Evolutionary conservation across 1,284 basidiomycete genomes (phyloP).

Genomic region (Dichomitus squalens): DNA sequence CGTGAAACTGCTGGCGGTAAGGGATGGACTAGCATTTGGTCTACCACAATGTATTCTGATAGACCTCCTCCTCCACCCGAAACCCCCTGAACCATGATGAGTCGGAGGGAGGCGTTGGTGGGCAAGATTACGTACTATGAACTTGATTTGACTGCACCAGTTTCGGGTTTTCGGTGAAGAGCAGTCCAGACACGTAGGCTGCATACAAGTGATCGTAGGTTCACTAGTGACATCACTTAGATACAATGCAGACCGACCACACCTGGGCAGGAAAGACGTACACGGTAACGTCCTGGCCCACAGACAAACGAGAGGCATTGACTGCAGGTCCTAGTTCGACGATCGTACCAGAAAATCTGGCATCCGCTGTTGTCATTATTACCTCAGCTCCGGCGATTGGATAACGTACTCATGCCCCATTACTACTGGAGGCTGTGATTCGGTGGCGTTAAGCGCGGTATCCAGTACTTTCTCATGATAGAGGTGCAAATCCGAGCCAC

Average conservation of each 20-base stretch:
- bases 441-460: conserved; percentile 20
- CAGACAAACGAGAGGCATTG: conserved; percentile 23
- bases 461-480: conserved; percentile 25
- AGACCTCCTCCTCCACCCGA: conserved; percentile 30
- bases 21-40: conserved; percentile 30
- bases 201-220: conserved; percentile 31
- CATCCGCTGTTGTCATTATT: not conserved
- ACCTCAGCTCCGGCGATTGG: not conserved
- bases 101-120: not conserved
- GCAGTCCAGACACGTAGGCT: conserved; percentile 20
- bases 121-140: conserved; percentile 25
- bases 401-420: conserved; percentile 36
- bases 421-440: conserved; percentile 31
- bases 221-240: too few species aligned
- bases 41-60: conserved; percentile 32
- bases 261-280: conserved; percentile 12
- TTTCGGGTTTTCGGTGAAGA: conserved; percentile 15
- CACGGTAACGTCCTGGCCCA: conserved; percentile 36
- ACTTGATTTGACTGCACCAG: conserved; percentile 29
- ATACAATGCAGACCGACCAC: too few species aligned
- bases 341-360: conserved; percentile 36
- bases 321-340: conserved; percentile 31
- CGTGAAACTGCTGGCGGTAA: conserved; percentile 24
- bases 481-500: conserved; percentile 34
- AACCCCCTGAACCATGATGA: conserved; percentile 19